Base-by-base conservation (phyloP, 192 early-diverging fungal genomes). In the Coemansia sp. region DNA sequence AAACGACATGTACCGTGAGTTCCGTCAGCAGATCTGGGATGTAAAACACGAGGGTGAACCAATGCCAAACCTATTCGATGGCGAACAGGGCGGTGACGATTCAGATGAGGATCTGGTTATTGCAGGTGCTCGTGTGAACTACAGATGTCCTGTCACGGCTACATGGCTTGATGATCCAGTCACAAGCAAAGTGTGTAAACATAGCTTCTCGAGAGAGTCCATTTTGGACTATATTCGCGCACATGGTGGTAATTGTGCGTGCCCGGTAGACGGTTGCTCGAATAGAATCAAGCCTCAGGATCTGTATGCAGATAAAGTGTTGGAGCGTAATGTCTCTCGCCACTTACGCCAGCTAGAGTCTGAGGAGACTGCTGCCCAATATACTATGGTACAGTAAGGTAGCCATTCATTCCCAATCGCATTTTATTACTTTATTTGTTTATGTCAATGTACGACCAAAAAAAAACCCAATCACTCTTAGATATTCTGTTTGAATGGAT, bases 101-200 rank as follows among this genome's bases (percentile, higher is more conserved):
- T 56, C 59, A 5, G 69, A 72, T 19, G 74, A 72, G 51, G 76
- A 78, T 30, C 60, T 79, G 66, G 62, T 69, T 5, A 61, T 79
- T 62, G 61, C 67, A 0, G 70, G 71, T 1, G 59, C 76, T 0
- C 26, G 62, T 14, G 26, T 62, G 7, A 73, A 58, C 54, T 79
- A 70, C 67, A 82, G 82, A 60, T 85, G 84, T 41, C 84, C 84
- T 26, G 58, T 85, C 1, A 81, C 84, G 16, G 76, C 83, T 5
- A 71, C 73, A 12, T 84, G 69, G 68, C 76, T 85, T 34, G 68
- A 65, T 22, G 80, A 84, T 16, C 84, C 84, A 12, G 77, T 85
- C 19, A 85, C 84, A 18, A 85, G 82, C 66, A 75, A 78, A 30
- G 28, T 55, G 7, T 85, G 84, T 58, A 73, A 76, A 26, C 84